Percentiles rank a stretch among this genome's conserved stretches.
phyloP scores from a whole-genome alignment of 371 early-diverging fungal species.

The Smittium culicis region DNA sequence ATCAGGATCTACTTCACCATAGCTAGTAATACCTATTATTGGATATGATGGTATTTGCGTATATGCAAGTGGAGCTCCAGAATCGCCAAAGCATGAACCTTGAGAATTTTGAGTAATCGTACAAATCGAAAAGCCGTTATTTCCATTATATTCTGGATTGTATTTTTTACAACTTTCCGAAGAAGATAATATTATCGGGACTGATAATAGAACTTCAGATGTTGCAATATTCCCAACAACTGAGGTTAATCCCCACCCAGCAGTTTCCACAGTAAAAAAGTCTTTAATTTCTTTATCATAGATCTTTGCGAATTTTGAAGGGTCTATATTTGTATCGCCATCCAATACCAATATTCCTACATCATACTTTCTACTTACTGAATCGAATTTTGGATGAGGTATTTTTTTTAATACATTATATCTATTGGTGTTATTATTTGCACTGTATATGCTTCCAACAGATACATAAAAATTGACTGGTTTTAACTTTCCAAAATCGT shows the following conservation, averaged over 20 bases:
- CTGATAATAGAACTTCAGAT: slow-evolving; percentile 18
- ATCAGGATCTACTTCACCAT: neutral
- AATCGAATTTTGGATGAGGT: slow-evolving; percentile 17
- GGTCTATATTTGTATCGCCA: slow-evolving; percentile 9
- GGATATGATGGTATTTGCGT: neutral
- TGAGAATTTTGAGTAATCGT: slow-evolving; percentile 16
- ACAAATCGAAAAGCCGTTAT: slow-evolving; percentile 18
- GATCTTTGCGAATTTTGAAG: slow-evolving; percentile 13
- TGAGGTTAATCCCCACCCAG: slow-evolving; percentile 26
- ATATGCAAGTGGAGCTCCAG: slow-evolving; percentile 19
- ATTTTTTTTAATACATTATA: slow-evolving; percentile 14
- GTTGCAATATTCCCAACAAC: neutral
- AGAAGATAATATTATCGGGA: slow-evolving; percentile 15
- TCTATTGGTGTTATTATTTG: neutral
- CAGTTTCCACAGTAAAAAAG: slow-evolving; percentile 17
- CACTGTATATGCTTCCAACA: neutral
- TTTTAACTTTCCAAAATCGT: neutral
- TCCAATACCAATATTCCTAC: slow-evolving; percentile 24
- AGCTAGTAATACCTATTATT: slow-evolving; percentile 5
- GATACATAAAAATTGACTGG: neutral
- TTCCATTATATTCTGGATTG: slow-evolving; percentile 3
- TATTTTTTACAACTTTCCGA: slow-evolving; percentile 10
- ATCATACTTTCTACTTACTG: slow-evolving; percentile 15
- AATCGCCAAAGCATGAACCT: slow-evolving; percentile 29
- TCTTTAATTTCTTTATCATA: slow-evolving; percentile 14